Evolutionary conservation across 129 eudicot genomes (phyloP), one percentile per base, ranked within the genome.

Genomic region (Kitagawia praeruptora): DNA sequence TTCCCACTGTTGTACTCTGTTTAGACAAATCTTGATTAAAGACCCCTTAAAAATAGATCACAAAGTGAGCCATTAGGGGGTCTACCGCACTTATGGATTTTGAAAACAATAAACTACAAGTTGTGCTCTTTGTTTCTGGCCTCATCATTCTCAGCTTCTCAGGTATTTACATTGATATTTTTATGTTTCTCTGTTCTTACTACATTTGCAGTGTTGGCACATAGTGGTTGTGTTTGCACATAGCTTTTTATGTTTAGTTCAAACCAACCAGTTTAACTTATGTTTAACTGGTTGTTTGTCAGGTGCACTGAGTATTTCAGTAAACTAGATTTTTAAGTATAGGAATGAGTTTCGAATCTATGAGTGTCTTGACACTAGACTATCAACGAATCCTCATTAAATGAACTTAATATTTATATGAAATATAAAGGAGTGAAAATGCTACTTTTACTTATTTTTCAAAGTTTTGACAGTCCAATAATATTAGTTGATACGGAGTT

Each of bases 61-160:
- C 39, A 56, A 51, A 23, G 49, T 78, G 18, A 39, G 41, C 48
- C 7, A 42, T 42, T 42, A 42, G 45, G 10, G 13, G 13, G 49
- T 45, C 48, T 73, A 4, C 23, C 15, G 45, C 45, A 39, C 56
- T 47, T 70, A 85, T 83, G 85, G 83, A 81, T 85, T 83, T 89
- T 46, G 74, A 75, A 89, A 91, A 83, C 80, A 87, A 84, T 78
- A 89, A 86, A 84, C 76, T 87, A 83, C 92, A 85, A 74, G 16
- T 89, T 80, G 71, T 88, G 61, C 78, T 78, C 53, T 88, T 89
- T 69, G 42, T 89, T 44, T 74, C 84, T 66, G 98, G 88, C 48
- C 74, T 88, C 80, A 77, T 88, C 66, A 84, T 70, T 79, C 93
- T 93, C 78, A 83, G 92, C 80, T 75, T 74, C 80, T 87, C 92